Conservation (phyloP, 345 rosid genomes). For the Rhizophora apiculata region DNA sequence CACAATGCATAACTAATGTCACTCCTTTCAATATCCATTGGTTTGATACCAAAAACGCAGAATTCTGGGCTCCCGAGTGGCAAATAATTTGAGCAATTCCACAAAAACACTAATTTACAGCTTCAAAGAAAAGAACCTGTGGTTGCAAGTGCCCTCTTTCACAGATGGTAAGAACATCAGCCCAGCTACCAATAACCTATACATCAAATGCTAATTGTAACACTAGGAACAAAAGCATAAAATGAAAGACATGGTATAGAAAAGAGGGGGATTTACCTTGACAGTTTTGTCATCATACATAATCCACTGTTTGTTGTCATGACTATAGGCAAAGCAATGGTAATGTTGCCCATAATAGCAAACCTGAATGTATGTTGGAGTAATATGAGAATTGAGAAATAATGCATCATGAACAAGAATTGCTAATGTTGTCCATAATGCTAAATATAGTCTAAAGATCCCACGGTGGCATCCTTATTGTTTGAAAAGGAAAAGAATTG, state of each 20-base stretch:
- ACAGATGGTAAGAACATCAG: conserved; percentile 72
- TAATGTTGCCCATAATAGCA: conserved; percentile 99
- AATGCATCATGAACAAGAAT: not conserved
- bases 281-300: conserved; percentile 98
- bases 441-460: not conserved
- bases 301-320: conserved; percentile 65
- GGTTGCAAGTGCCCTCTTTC: conserved; percentile 93
- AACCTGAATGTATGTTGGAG: conserved; percentile 52
- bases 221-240: conserved; percentile 2
- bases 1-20: conserved; percentile 19
- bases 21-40: conserved; percentile 14
- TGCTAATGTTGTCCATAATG: not conserved
- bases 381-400: conserved; percentile 2
- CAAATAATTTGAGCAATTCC: conserved; percentile 25
- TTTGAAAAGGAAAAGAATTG: too few species aligned
- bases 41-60: conserved; percentile 14
- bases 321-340: conserved; percentile 92
- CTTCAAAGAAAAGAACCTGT: conserved; percentile 90
- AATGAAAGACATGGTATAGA: not conserved
- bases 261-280: conserved; percentile 50
- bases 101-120: conserved; percentile 39
- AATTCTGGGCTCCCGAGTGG: conserved; percentile 17
- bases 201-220: conserved; percentile 17
- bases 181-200: conserved; percentile 88
- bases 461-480: not conserved